phyloP scores from a whole-genome alignment of 2,329 filamentous ascomycete genomes.

The Fusarium sp. region DNA sequence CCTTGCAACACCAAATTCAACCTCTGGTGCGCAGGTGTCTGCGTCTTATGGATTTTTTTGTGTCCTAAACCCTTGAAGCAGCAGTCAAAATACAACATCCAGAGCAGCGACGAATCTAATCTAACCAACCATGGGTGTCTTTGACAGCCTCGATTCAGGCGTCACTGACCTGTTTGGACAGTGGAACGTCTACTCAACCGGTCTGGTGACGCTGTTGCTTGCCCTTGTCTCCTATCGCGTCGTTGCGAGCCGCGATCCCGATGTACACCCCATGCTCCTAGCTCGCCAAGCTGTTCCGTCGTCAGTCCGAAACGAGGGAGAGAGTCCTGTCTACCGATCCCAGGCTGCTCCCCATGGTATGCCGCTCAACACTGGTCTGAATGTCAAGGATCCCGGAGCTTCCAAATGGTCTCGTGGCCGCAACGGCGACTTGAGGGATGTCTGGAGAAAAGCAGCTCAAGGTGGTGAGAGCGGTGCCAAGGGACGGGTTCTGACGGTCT shows the following conservation, averaged over 20 bases:
- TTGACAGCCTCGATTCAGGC: slow-evolving; percentile 75
- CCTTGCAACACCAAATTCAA: slow-evolving; percentile 3
- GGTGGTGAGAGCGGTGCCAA: slow-evolving; percentile 74
- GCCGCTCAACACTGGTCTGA: slow-evolving; percentile 79
- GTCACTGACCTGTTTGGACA: slow-evolving; percentile 76
- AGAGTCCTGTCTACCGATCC: slow-evolving; percentile 88
- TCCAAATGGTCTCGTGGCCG: slow-evolving; percentile 86
- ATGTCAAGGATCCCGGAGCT: slow-evolving; percentile 81
- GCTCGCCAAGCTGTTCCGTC: slow-evolving; percentile 84
- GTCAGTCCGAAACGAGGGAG: slow-evolving; percentile 81
- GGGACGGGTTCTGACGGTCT: slow-evolving; percentile 80
- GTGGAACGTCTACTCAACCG: slow-evolving; percentile 85
- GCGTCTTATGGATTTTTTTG: neutral
- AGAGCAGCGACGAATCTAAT: slow-evolving; percentile 9
- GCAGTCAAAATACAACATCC: slow-evolving; percentile 6
- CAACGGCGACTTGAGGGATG: slow-evolving; percentile 89
- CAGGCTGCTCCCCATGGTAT: slow-evolving; percentile 87
- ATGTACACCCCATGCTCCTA: slow-evolving; percentile 91
- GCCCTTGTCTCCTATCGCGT: slow-evolving; percentile 77
- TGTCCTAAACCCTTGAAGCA: neutral
- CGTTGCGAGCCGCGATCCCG: slow-evolving; percentile 79
- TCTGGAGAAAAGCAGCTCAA: slow-evolving; percentile 81
- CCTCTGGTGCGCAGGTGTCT: slow-evolving; percentile 8
- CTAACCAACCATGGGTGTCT: slow-evolving; percentile 53
- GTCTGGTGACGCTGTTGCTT: slow-evolving; percentile 72